A percentile compares a stretch with the other conserved stretches of the same genome.
Evolutionary conservation across 441 rosid species (phyloP).

Genomic region (Eutrema salsugineum): DNA sequence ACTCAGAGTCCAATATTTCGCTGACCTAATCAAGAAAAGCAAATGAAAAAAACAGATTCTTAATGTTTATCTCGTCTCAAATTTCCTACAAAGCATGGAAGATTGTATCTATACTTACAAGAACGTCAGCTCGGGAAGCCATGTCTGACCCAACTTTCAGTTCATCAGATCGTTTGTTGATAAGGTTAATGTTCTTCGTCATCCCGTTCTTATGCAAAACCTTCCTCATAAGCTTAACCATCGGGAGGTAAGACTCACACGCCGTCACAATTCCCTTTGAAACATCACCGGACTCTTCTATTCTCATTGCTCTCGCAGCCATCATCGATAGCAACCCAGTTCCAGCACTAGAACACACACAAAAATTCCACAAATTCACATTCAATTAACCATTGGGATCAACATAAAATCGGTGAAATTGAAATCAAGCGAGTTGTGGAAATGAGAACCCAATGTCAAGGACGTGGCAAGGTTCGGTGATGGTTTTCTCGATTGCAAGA

Average conservation of each 20-base stretch:
- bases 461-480: conserved; percentile 70
- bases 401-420: neutral
- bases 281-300: neutral
- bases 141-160: conserved; percentile 63
- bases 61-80: neutral
- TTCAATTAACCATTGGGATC: neutral
- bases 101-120: conserved; percentile 48
- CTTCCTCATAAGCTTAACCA: conserved; percentile 92
- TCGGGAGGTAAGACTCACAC: conserved; percentile 93
- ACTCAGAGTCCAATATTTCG: conserved; percentile 93
- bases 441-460: conserved; percentile 80
- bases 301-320: conserved; percentile 78
- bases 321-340: conserved; percentile 96
- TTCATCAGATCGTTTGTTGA: conserved; percentile 89
- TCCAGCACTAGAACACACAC: conserved; percentile 73
- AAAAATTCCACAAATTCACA: neutral
- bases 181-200: conserved; percentile 50
- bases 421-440: neutral
- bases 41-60: neutral
- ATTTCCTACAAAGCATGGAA: neutral
- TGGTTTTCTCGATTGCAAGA: conserved; percentile 70
- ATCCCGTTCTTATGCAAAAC: conserved; percentile 67
- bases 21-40: conserved; percentile 54
- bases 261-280: conserved; percentile 62
- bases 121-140: conserved; percentile 71